Conservation (phyloP, 2,329 filamentous ascomycete species). For the Hansfordia pulvinata region DNA sequence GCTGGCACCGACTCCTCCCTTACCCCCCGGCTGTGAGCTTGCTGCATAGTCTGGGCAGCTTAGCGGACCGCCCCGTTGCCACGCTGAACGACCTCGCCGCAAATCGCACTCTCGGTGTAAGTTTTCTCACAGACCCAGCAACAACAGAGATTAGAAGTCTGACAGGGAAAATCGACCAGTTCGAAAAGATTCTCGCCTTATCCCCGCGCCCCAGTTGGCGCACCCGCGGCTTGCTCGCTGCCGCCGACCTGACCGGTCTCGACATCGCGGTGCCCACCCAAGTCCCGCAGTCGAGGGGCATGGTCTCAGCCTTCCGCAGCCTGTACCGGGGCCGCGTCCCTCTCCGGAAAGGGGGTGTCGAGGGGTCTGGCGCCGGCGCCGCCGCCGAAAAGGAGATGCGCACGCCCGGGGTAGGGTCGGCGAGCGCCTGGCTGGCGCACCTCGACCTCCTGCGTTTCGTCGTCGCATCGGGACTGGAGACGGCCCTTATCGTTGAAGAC, state of each 20-base stretch:
- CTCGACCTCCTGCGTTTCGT: slow-evolving; percentile 16
- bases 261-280: slow-evolving; percentile 18
- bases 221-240: slow-evolving; percentile 18
- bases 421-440: slow-evolving; percentile 16
- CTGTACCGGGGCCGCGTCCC: too few species aligned
- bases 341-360: too few species aligned
- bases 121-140: too few species aligned
- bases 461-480: slow-evolving; percentile 9
- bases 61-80: too few species aligned
- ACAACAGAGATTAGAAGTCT: too few species aligned
- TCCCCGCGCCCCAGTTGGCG: slow-evolving; percentile 20
- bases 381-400: slow-evolving; percentile 3
- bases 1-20: too few species aligned
- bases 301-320: slow-evolving; percentile 14
- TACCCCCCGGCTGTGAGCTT: too few species aligned
- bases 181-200: slow-evolving; percentile 16
- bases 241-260: slow-evolving; percentile 18
- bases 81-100: too few species aligned
- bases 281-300: slow-evolving; percentile 12
- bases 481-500: slow-evolving; percentile 19
- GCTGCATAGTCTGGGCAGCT: too few species aligned
- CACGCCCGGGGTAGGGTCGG: slow-evolving; percentile 6
- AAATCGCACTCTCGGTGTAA: slow-evolving; percentile 2
- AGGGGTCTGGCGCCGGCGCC: too few species aligned
- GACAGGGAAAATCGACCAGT: too few species aligned